Percentiles rank a stretch among this genome's conserved stretches.
Evolutionary conservation across 2,329 filamentous ascomycete genomes (phyloP).

Genomic region (Xylariaceae sp.): DNA sequence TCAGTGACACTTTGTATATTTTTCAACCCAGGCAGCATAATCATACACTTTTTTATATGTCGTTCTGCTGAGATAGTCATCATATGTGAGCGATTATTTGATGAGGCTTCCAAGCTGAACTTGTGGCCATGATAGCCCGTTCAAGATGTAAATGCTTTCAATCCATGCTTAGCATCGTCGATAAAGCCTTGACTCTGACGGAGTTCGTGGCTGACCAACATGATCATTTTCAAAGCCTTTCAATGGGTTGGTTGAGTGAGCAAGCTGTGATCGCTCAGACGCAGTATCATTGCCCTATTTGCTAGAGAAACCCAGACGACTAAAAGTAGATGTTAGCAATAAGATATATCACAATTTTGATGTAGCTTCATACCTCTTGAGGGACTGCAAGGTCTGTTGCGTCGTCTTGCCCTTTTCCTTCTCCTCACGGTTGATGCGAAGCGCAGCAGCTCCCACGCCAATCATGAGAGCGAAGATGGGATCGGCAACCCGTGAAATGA

Average conservation of each 20-base stretch:
- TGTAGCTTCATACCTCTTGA: slow-evolving; percentile 39
- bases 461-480: slow-evolving; percentile 55
- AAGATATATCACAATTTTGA: too few relatives aligned
- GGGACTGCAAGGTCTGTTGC: slow-evolving; percentile 44
- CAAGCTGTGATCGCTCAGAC: neutral
- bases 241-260: neutral
- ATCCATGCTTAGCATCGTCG: neutral
- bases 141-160: neutral
- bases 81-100: neutral
- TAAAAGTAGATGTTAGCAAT: slow-evolving; percentile 4
- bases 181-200: neutral
- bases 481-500: slow-evolving; percentile 54
- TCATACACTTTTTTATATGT: neutral
- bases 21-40: neutral
- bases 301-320: slow-evolving; percentile 9
- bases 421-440: slow-evolving; percentile 56
- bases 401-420: slow-evolving; percentile 52
- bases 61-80: neutral
- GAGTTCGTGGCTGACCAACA: neutral
- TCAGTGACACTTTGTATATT: neutral
- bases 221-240: neutral
- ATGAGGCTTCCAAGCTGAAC: neutral
- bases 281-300: slow-evolving; percentile 5
- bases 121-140: neutral
- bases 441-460: slow-evolving; percentile 50